Percentiles rank a stretch among this genome's conserved stretches.
Conservation (phyloP, 441 rosid genomes). For the Sinapis alba region DNA sequence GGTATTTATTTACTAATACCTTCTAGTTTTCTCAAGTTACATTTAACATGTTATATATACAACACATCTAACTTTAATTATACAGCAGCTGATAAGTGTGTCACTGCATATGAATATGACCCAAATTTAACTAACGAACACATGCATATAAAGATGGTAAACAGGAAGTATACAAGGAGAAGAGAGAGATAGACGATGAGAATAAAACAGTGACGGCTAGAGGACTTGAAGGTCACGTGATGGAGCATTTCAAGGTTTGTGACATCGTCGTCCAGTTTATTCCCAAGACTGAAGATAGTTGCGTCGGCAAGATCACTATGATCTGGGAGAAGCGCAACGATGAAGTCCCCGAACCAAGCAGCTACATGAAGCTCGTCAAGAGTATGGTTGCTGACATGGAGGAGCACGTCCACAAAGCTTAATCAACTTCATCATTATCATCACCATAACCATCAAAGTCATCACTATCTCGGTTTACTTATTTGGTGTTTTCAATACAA, state of each 20-base stretch:
- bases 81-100: background rate
- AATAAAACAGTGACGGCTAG: slow-evolving; percentile 3
- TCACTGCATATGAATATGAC: background rate
- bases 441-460: background rate
- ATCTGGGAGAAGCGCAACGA: slow-evolving; percentile 35
- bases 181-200: slow-evolving; percentile 17
- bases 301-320: slow-evolving; percentile 30
- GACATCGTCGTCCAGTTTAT: slow-evolving; percentile 10
- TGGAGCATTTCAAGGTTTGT: slow-evolving; percentile 24
- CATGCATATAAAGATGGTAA: slow-evolving; percentile 29
- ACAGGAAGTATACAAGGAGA: slow-evolving; percentile 14
- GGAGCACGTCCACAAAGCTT: slow-evolving; percentile 24
- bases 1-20: slow-evolving; percentile 19
- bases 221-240: too few relatives aligned
- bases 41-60: background rate
- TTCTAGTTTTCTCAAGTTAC: background rate
- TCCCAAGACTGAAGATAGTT: slow-evolving; percentile 18
- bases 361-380: slow-evolving; percentile 22
- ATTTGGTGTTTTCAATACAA: background rate
- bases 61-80: background rate
- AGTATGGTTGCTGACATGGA: slow-evolving; percentile 11
- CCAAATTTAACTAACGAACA: background rate
- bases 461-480: background rate
- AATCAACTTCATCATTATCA: background rate
- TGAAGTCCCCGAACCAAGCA: slow-evolving; percentile 28